Percentiles rank a stretch among this genome's conserved stretches.
Evolutionary conservation across 2,329 filamentous ascomycete genomes (phyloP).

Genomic region (Akanthomyces lecanii): DNA sequence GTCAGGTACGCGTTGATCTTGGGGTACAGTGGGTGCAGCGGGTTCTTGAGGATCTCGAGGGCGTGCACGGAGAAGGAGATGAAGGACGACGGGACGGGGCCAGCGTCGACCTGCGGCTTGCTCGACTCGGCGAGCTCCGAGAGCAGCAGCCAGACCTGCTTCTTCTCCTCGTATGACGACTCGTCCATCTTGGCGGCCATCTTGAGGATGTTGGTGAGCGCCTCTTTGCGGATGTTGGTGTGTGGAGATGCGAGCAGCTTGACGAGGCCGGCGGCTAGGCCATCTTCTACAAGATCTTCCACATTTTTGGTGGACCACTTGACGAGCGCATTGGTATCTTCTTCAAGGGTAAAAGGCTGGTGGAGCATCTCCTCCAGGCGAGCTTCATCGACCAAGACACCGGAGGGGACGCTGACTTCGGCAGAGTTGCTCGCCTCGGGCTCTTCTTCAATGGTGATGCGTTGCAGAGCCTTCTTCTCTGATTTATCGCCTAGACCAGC

Average conservation of each 20-base stretch:
- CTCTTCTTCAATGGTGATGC: constrained; percentile 15
- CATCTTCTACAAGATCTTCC: constrained; percentile 75
- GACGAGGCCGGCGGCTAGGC: constrained; percentile 64
- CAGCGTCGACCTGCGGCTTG: constrained; percentile 47
- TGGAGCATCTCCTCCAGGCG: constrained; percentile 51
- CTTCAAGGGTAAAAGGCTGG: constrained; percentile 39
- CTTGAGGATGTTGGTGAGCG: constrained; percentile 64
- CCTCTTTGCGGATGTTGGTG: constrained; percentile 73
- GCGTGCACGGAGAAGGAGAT: constrained; percentile 71
- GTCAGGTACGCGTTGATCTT: constrained; percentile 85
- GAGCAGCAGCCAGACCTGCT: constrained; percentile 74
- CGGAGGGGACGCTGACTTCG: not conserved
- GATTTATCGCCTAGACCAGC: constrained; percentile 20
- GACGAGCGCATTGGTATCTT: constrained; percentile 49
- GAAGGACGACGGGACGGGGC: constrained; percentile 66
- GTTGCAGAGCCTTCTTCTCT: constrained; percentile 21
- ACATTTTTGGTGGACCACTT: constrained; percentile 74
- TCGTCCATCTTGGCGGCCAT: constrained; percentile 59
- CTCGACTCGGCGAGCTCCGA: constrained; percentile 77
- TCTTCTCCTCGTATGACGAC: constrained; percentile 69
- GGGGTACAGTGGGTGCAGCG: constrained; percentile 76
- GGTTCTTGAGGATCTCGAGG: constrained; percentile 67
- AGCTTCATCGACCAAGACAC: constrained; percentile 30
- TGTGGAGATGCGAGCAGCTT: constrained; percentile 73
- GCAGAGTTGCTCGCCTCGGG: not conserved